Conservation (phyloP, 441 rosid genomes). For the Adansonia grandidieri region DNA sequence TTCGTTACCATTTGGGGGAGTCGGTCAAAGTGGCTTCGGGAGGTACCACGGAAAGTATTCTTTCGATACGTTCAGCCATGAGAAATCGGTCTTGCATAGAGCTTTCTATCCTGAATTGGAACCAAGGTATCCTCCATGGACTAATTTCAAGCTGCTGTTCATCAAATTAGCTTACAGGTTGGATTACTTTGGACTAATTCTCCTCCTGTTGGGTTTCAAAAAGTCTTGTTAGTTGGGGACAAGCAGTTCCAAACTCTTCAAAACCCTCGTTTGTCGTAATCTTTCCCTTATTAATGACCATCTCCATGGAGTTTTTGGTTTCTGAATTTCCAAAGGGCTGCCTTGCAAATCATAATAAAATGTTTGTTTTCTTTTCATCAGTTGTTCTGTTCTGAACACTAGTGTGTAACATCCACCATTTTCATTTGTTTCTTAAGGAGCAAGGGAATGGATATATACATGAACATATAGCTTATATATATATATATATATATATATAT, state of each 20-base stretch:
- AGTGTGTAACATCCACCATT: too few relatives aligned
- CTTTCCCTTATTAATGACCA: too few relatives aligned
- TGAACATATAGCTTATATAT: too few relatives aligned
- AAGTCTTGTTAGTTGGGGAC: constrained; percentile 5
- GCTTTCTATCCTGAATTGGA: constrained; percentile 62
- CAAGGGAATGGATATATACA: too few relatives aligned
- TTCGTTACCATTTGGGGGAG: constrained; percentile 83
- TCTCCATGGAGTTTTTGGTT: too few relatives aligned
- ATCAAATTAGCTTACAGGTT: constrained; percentile 54
- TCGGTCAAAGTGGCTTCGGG: constrained; percentile 80
- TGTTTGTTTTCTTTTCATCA: too few relatives aligned
- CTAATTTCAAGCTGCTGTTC: constrained; percentile 63
- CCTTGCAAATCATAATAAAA: too few relatives aligned
- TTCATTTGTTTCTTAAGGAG: too few relatives aligned
- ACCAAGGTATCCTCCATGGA: constrained; percentile 47
- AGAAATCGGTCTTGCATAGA: constrained; percentile 70
- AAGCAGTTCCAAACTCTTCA: neutral
- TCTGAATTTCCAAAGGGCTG: too few relatives aligned
- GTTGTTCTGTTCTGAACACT: too few relatives aligned
- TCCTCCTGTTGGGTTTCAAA: constrained; percentile 63
- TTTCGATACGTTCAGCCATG: constrained; percentile 93
- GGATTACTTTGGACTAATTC: constrained; percentile 54
- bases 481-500: too few relatives aligned
- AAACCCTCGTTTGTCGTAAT: too few relatives aligned
- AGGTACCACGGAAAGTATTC: constrained; percentile 93